Evolutionary conservation across 73 alveolate genomes (phyloP).

Genomic region (Urostyla sp.): DNA sequence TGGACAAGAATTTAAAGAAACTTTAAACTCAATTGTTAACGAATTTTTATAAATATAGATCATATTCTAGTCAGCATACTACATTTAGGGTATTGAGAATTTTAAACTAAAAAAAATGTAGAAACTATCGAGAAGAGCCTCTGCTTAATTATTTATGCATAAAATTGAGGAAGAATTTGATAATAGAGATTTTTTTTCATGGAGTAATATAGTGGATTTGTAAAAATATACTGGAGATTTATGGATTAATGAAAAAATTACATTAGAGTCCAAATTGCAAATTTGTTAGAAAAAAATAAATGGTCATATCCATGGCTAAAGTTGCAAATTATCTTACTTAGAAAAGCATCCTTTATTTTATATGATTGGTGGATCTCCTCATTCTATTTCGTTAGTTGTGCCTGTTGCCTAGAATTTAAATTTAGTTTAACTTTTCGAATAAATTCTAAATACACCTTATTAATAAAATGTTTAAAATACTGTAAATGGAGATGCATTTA

Average conservation of each 20-base stretch:
- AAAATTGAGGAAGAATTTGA: no score
- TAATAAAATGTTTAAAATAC: neutral
- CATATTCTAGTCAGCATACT: neutral
- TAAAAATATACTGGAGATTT: no score
- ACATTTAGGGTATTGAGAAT: conserved; percentile 4
- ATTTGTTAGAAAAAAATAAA: no score
- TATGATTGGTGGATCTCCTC: conserved; percentile 36
- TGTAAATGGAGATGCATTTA: neutral
- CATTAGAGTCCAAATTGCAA: no score
- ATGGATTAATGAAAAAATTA: no score
- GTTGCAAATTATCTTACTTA: conserved; percentile 1
- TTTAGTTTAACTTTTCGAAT: neutral
- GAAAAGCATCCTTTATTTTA: conserved; percentile 26
- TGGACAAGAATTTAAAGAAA: neutral
- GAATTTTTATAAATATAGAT: neutral
- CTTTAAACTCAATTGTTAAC: neutral
- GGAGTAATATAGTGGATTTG: no score
- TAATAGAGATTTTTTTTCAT: no score
- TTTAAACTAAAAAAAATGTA: conserved; percentile 21
- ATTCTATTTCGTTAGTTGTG: conserved; percentile 26
- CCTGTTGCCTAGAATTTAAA: conserved; percentile 9
- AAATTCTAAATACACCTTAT: neutral
- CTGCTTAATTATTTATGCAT: neutral
- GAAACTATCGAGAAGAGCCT: neutral
- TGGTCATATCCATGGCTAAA: conserved; percentile 7